Base-by-base conservation (phyloP, 2,329 filamentous ascomycete genomes). In the Huntiella moniliformis region DNA sequence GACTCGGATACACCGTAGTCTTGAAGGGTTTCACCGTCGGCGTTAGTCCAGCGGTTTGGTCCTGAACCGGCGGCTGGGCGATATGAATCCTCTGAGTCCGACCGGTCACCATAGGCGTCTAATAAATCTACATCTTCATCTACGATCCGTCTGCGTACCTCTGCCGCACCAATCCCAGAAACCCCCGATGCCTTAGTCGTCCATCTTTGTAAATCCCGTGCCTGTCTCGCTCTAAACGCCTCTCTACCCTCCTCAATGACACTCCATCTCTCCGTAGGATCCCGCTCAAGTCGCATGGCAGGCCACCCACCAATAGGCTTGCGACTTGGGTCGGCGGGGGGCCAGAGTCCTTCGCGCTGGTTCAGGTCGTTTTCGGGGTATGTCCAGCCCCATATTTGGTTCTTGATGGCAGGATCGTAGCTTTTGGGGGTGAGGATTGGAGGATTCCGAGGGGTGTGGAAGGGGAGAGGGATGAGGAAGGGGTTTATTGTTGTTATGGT, bases 281-380 rank as follows among this genome's bases (percentile, higher is more conserved):
- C 55, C 15, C 52, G 59, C 4, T 48, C 58, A 53, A 49, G 38
- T 8, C 43, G 38, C 22, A 35, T 34, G 13, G 47, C 63, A 22
- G 64, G 63, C 64, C 61, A 64, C 43, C 59, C 57, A 49, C 50
- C 60, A 39, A 65, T 61, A 0, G 70, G 65, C 50, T 70, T 57
- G 59, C 74, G 78, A 22, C 78, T 74, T 15, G 75, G 75, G 58
- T 80, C 71, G 0, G 62, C 59, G 1, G 77, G 77, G 17, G 77
- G 77, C 77, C 77, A 81, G 56, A 73, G 65, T 44, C 67, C 69
- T 36, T 63, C 58, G 45, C 60, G 60, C 52, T 76, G 71, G 60
- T 91, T 85, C 58, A 87, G 82, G 1, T 76, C 82, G 60, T 91
- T 91, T 52, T 80, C 78, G 51, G 78, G 73, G 63, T 78, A 87